Conservation (phyloP, 345 rosid genomes). For the Fremontodendron californicum region DNA sequence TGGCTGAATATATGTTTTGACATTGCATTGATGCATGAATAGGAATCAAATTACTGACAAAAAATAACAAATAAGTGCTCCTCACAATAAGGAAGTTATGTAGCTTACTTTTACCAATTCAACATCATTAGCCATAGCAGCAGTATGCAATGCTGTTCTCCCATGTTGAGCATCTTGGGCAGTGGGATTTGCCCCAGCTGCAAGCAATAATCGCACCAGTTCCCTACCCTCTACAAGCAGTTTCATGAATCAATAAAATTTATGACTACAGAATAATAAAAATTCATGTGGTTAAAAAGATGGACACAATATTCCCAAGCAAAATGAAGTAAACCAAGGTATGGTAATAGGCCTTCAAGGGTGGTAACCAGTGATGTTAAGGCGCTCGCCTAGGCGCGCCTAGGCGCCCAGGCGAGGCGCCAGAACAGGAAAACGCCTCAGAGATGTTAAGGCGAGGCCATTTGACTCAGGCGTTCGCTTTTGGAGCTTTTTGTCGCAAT, state of each 20-base stretch:
- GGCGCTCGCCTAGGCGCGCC: too few relatives aligned
- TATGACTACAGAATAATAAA: background rate
- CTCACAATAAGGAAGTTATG: background rate
- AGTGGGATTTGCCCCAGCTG: slow-evolving; percentile 91
- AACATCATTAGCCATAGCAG: slow-evolving; percentile 88
- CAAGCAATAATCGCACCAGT: slow-evolving; percentile 73
- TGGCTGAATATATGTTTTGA: background rate
- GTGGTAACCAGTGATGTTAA: too few relatives aligned
- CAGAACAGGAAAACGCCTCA: too few relatives aligned
- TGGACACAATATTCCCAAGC: background rate
- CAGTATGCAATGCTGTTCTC: slow-evolving; percentile 87
- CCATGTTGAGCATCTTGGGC: slow-evolving; percentile 85
- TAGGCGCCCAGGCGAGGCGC: too few relatives aligned
- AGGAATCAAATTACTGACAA: background rate
- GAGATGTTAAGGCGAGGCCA: too few relatives aligned
- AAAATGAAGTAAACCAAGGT: background rate
- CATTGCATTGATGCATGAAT: background rate
- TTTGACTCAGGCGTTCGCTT: too few relatives aligned
- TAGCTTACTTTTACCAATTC: slow-evolving; percentile 78
- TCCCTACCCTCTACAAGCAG: slow-evolving; percentile 82
- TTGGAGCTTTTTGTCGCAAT: too few relatives aligned
- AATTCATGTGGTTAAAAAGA: background rate
- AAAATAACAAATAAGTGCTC: background rate
- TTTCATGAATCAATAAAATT: slow-evolving; percentile 11
- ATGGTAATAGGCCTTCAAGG: slow-evolving; percentile 2